phyloP scores from a whole-genome alignment of 177 flowering plant genomes.

The Vitis hybrid region DNA sequence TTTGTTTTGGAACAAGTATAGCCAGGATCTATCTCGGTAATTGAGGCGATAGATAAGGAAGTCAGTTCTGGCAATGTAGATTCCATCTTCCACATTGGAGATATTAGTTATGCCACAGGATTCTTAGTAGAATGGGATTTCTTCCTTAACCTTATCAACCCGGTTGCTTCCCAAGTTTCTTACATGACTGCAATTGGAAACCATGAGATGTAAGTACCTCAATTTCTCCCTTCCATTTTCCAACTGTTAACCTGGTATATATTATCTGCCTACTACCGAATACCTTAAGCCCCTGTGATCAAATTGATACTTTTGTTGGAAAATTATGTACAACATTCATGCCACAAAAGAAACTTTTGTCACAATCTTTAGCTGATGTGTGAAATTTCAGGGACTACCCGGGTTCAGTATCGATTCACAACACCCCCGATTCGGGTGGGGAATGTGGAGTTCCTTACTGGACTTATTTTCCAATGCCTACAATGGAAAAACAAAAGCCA shows the following conservation, averaged over 20 bases:
- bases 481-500: conserved; percentile 70
- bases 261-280: too few species aligned
- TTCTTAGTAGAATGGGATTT: conserved; percentile 94
- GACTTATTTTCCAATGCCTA: conserved; percentile 90
- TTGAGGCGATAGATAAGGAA: conserved; percentile 60
- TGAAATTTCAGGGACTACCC: conserved; percentile 51
- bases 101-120: conserved; percentile 94
- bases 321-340: too few species aligned
- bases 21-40: too few species aligned
- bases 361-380: neutral
- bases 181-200: conserved; percentile 97
- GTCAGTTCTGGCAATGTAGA: conserved; percentile 57
- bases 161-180: conserved; percentile 69
- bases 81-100: conserved; percentile 85
- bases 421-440: conserved; percentile 84
- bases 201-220: conserved; percentile 68
- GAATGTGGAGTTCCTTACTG: conserved; percentile 93
- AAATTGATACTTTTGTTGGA: too few species aligned
- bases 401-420: conserved; percentile 60
- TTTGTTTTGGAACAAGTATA: too few species aligned
- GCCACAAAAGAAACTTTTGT: too few species aligned
- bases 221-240: neutral
- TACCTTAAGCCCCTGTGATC: too few species aligned
- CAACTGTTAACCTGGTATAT: too few species aligned
- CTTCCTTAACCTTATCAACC: conserved; percentile 69